These are phyloP conservation scores for Gastrodia elata DNA, from an alignment of 106 monocot genomes.

Conservation along the genomic window DNA sequence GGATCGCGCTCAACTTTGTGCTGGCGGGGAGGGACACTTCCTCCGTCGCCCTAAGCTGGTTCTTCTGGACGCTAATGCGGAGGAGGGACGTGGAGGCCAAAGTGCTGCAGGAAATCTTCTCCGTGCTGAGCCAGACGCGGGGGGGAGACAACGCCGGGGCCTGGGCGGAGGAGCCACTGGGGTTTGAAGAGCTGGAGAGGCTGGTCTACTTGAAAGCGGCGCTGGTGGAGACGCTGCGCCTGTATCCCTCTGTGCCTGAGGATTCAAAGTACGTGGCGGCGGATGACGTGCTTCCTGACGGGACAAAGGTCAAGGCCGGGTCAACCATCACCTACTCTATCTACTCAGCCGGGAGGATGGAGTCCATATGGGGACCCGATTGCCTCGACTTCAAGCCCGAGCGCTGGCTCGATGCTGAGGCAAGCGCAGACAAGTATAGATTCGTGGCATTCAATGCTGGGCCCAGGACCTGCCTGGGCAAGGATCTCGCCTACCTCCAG, in stretches of 20 bases:
- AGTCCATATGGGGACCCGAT: constrained; percentile 69
- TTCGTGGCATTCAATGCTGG: constrained; percentile 92
- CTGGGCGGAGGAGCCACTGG: constrained; percentile 45
- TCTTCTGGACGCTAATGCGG: constrained; percentile 64
- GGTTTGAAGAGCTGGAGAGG: constrained; percentile 59
- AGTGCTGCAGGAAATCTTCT: constrained; percentile 45
- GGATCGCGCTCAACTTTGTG: constrained; percentile 79
- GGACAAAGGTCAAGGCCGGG: constrained; percentile 56
- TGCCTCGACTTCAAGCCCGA: constrained; percentile 73
- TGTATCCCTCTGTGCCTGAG: constrained; percentile 80
- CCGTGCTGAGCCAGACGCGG: constrained; percentile 43
- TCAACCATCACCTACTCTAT: constrained; percentile 71
- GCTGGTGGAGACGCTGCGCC: constrained; percentile 64
- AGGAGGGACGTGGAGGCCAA: constrained; percentile 41
- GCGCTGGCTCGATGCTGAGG: constrained; percentile 57
- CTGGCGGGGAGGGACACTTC: constrained; percentile 90
- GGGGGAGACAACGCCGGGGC: constrained; percentile 23
- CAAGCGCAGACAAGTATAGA: constrained; percentile 43
- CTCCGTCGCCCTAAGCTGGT: constrained; percentile 88
- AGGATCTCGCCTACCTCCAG: constrained; percentile 88
- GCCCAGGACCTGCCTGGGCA: constrained; percentile 76
- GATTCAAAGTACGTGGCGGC: constrained; percentile 60
- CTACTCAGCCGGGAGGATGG: constrained; percentile 76
- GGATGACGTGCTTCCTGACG: constrained; percentile 79
- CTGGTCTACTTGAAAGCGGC: constrained; percentile 76